phyloP scores from a whole-genome alignment of 169 alveolate species.

The Eimeria necatrix region DNA sequence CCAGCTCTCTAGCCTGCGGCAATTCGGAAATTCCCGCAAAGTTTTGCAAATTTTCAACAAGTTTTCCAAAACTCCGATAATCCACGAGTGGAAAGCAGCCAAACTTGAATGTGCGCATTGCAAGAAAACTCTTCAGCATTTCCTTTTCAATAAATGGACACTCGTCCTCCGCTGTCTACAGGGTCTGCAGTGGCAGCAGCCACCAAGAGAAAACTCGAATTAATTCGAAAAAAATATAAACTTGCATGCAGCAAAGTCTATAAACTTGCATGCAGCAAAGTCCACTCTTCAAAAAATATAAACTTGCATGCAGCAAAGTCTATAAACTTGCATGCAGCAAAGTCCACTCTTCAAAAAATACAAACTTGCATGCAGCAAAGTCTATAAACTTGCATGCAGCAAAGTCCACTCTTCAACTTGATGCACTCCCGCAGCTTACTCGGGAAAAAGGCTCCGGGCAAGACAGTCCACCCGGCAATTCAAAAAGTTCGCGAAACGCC shows the following conservation, averaged over 20 bases:
- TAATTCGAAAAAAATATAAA: background rate
- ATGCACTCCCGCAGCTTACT: background rate
- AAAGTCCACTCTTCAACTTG: background rate
- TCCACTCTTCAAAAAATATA: background rate
- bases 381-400: background rate
- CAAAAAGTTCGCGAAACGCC: slow-evolving; percentile 48
- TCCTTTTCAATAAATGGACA: too few relatives aligned
- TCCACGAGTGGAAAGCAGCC: too few relatives aligned
- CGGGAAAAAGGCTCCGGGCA: slow-evolving; percentile 47
- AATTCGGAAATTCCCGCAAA: too few relatives aligned
- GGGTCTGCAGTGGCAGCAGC: too few relatives aligned
- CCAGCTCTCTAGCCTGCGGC: slow-evolving; percentile 74
- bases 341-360: background rate
- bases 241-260: background rate
- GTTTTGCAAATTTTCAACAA: too few relatives aligned
- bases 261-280: background rate
- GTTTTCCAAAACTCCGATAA: too few relatives aligned
- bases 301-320: background rate
- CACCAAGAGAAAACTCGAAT: too few relatives aligned
- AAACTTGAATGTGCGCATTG: too few relatives aligned
- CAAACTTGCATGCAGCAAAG: background rate
- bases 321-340: background rate
- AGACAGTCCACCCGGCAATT: slow-evolving; percentile 47
- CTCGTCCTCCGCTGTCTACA: too few relatives aligned
- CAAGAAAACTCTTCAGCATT: too few relatives aligned